Base-by-base conservation (phyloP, 805 yeast species). In the Candida nitratophila region DNA sequence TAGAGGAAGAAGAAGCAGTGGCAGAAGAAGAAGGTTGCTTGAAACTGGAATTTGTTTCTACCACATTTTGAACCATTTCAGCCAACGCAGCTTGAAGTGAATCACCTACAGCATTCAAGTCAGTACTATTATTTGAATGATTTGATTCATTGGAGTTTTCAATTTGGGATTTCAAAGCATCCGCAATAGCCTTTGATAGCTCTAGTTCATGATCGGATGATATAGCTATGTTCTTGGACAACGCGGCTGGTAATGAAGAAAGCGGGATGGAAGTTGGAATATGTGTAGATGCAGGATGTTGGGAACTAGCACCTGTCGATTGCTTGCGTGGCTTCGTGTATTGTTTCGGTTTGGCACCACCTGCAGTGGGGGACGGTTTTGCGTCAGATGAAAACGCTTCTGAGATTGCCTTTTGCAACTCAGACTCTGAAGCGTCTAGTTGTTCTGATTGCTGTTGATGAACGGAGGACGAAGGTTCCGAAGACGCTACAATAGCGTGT, bases 51-150 rank as follows among this genome's bases (percentile, higher is more conserved):
- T 48, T 53, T 15, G 55, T 54, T 27, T 73, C 72, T 24, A 76
- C 79, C 19, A 76, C 83, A 51, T 67, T 74, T 48, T 73, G 70
- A 16, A 78, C 81, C 64, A 77, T 73, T 47, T 74, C 76, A 3
- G 76, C 79, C 32, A 79, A 53, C 0, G 81, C 82, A 41, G 69
- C 72, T 42, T 78, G 74, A 41, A 76, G 66, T 3, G 68, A 73
- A 45, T 68, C 68, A 20, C 58, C 60, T 21, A 49, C 53, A 10
- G 48, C 24, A 26, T 19, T 26, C 7, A 17, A n/a, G n/a, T 33
- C 37, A 4, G 36, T 20, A 7, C n/a, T 17, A 19, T 30, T 21
- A 10, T 20, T 26, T 20, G 29, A 21, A 20, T 27, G 12, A 17
- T 31, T 11, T 10, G 40, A 17, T 6, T 16, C 30, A n/a, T n/a